A percentile compares a stretch with the other conserved stretches of the same genome.
Conservation (phyloP, 352 stramenopile species). For the Phytophthora sansomeana region DNA sequence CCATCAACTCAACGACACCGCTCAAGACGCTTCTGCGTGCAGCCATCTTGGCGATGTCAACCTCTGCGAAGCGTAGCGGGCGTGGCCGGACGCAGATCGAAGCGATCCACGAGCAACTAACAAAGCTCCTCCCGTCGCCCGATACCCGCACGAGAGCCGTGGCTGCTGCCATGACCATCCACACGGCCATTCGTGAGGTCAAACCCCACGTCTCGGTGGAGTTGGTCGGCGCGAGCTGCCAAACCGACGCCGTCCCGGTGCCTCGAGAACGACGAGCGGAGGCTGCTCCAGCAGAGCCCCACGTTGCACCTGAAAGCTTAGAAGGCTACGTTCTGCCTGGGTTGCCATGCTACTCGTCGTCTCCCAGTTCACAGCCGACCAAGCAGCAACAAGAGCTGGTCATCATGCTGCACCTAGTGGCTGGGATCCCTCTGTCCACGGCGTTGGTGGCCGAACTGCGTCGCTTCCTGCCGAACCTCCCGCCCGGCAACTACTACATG, state of each 20-base stretch:
- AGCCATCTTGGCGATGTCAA: conserved; percentile 75
- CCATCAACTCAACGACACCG: conserved; percentile 32
- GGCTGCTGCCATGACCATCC: conserved; percentile 32
- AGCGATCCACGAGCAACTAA: conserved; percentile 51
- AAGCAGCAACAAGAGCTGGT: conserved; percentile 24
- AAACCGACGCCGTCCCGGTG: conserved; percentile 40
- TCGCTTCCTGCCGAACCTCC: conserved; percentile 52
- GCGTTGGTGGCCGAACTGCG: conserved; percentile 59
- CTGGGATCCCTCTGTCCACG: conserved; percentile 51
- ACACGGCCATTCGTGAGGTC: conserved; percentile 52
- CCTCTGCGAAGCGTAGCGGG: conserved; percentile 54
- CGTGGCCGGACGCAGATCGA: conserved; percentile 48
- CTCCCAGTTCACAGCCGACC: not conserved
- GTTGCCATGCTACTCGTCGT: conserved; percentile 15
- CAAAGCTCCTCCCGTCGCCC: conserved; percentile 4
- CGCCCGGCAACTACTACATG: conserved; percentile 59
- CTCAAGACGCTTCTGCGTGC: conserved; percentile 67
- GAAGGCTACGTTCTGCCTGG: conserved; percentile 56
- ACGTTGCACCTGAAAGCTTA: conserved; percentile 44
- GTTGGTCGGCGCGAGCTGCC: conserved; percentile 8
- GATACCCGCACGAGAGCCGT: conserved; percentile 29
- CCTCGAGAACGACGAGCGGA: conserved; percentile 23
- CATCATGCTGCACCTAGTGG: conserved; percentile 44
- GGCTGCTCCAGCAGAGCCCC: conserved; percentile 1
- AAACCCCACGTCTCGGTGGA: conserved; percentile 9